Conservation (phyloP, 257 asterid genomes). For the Solanum pennellii region DNA sequence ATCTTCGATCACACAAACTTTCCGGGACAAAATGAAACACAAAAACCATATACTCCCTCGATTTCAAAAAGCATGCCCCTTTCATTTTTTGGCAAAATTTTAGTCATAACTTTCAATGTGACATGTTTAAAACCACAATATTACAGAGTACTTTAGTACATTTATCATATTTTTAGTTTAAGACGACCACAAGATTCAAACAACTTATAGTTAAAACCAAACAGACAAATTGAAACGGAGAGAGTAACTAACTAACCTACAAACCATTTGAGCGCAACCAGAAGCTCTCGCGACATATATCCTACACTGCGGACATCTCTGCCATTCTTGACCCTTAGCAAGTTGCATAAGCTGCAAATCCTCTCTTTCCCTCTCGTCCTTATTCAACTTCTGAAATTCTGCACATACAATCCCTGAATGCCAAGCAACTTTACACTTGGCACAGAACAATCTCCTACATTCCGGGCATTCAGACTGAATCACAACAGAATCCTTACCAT, state of each 20-base stretch:
- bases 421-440: slow-evolving; percentile 48
- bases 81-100: background rate
- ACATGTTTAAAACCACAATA: background rate
- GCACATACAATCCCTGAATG: slow-evolving; percentile 30
- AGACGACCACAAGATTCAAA: background rate
- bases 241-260: slow-evolving; percentile 6
- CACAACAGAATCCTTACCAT: background rate
- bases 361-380: slow-evolving; percentile 4
- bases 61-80: background rate
- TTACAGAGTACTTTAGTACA: background rate
- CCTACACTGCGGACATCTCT: slow-evolving; percentile 16
- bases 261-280: slow-evolving; percentile 7
- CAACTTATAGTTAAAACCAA: background rate
- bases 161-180: background rate
- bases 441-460: slow-evolving; percentile 53
- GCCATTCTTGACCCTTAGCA: slow-evolving; percentile 10
- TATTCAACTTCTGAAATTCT: slow-evolving; percentile 30
- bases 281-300: background rate
- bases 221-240: background rate
- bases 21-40: background rate
- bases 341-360: slow-evolving; percentile 10
- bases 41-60: background rate
- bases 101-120: background rate
- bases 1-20: background rate
- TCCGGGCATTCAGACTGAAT: slow-evolving; percentile 37